Conservation (phyloP, 176 grass and related monocot genomes). For the Triticum turgidum region DNA sequence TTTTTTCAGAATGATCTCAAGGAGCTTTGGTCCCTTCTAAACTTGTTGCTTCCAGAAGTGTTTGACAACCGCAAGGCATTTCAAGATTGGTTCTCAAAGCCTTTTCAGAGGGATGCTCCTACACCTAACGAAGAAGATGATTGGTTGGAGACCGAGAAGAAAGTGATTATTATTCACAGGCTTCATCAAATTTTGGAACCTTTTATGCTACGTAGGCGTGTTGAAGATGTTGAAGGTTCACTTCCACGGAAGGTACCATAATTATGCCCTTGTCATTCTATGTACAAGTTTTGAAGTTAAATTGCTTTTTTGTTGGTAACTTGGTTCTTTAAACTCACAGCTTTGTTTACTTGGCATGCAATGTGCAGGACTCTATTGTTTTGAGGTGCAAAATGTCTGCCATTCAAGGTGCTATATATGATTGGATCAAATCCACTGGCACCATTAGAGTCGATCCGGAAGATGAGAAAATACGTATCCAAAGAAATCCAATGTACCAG, state of each 20-base stretch:
- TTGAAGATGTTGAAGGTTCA: conserved; percentile 99
- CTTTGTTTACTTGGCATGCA: conserved; percentile 28
- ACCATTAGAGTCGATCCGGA: conserved; percentile 99
- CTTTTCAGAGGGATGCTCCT: conserved; percentile 75
- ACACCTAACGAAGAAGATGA: conserved; percentile 81
- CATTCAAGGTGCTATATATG: conserved; percentile 89
- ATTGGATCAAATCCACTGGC: conserved; percentile 99
- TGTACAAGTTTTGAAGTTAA: background rate
- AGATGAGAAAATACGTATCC: conserved; percentile 63
- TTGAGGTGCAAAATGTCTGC: conserved; percentile 98
- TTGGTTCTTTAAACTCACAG: background rate
- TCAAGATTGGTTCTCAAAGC: conserved; percentile 99
- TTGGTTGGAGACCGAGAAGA: conserved; percentile 98
- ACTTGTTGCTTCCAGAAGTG: conserved; percentile 95
- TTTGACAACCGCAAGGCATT: conserved; percentile 99
- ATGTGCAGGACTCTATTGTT: conserved; percentile 81
- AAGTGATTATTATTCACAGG: conserved; percentile 97
- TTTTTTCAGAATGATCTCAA: conserved; percentile 93
- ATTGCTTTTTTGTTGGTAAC: background rate
- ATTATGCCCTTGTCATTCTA: conserved; percentile 17
- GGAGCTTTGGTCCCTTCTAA: conserved; percentile 98
- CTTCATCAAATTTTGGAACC: conserved; percentile 98
- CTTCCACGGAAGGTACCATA: conserved; percentile 80
- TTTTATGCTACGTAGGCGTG: conserved; percentile 93
- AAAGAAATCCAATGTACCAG: conserved; percentile 94